Evolutionary conservation across 2,329 filamentous ascomycete genomes (phyloP).

Genomic region (Didymella exigua): DNA sequence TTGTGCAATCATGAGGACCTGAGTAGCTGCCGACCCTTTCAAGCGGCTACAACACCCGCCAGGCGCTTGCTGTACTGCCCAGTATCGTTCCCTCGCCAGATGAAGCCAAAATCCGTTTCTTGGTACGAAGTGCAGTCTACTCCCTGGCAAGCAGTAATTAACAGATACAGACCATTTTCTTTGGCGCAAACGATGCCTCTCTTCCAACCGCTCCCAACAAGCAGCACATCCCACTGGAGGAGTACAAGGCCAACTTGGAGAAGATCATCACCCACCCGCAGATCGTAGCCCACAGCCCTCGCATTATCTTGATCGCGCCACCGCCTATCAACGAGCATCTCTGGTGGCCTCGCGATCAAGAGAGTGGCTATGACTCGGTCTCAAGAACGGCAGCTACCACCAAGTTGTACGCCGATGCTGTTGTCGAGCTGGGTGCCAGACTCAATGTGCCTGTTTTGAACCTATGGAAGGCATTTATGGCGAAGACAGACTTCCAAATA

Average conservation of each 20-base stretch:
- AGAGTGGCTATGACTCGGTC: conserved; percentile 43
- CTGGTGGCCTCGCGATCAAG: conserved; percentile 56
- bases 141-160: conserved; percentile 1
- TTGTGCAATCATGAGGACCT: neutral
- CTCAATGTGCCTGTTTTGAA: conserved; percentile 71
- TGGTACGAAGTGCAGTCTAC: conserved; percentile 54
- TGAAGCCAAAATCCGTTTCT: conserved; percentile 66
- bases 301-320: conserved; percentile 78
- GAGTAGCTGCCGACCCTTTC: conserved; percentile 13
- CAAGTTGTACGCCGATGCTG: conserved; percentile 69
- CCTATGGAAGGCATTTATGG: conserved; percentile 79
- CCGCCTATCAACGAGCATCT: conserved; percentile 82
- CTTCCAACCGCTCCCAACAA: conserved; percentile 65
- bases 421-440: conserved; percentile 64
- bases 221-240: conserved; percentile 79
- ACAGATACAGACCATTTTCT: conserved; percentile 69
- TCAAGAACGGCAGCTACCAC: conserved; percentile 64
- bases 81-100: conserved; percentile 72
- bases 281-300: conserved; percentile 71
- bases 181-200: conserved; percentile 90
- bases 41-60: conserved; percentile 80
- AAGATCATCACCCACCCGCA: conserved; percentile 74
- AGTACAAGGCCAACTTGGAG: conserved; percentile 74
- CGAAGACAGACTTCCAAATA: conserved; percentile 59
- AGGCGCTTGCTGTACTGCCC: conserved; percentile 72